A percentile compares a stretch with the other conserved stretches of the same genome.
Evolutionary conservation across 805 yeast species (phyloP).

Genomic region (Zygosaccharomyces pseudorouxii): DNA sequence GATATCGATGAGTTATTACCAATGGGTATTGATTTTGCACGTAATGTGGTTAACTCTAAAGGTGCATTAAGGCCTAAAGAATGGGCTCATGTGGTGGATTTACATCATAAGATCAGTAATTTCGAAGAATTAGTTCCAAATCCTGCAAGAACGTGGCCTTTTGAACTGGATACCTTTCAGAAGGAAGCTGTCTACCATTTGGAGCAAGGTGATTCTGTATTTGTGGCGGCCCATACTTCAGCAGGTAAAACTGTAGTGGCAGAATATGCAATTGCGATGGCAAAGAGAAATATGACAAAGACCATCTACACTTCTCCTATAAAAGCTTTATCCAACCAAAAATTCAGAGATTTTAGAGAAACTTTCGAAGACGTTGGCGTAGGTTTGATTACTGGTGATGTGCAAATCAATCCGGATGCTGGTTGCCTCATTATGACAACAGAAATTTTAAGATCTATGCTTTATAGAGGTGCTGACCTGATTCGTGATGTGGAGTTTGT

Average conservation of each 20-base stretch:
- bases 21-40: conserved; percentile 44
- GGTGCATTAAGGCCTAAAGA: conserved; percentile 42
- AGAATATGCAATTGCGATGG: conserved; percentile 97
- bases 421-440: conserved; percentile 97
- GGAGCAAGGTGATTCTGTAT: conserved; percentile 97
- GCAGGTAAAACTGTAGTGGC: conserved; percentile 99
- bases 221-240: conserved; percentile 97
- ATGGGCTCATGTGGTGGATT: conserved; percentile 95
- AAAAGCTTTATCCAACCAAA: conserved; percentile 85
- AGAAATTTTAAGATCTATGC: conserved; percentile 90
- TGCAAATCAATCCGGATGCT: conserved; percentile 94
- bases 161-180: conserved; percentile 90
- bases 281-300: conserved; percentile 91
- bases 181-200: conserved; percentile 94
- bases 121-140: conserved; percentile 86
- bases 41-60: conserved; percentile 31
- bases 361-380: conserved; percentile 79
- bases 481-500: conserved; percentile 97
- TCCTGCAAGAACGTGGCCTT: conserved; percentile 93
- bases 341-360: conserved; percentile 80
- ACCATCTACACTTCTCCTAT: conserved; percentile 96
- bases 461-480: conserved; percentile 92
- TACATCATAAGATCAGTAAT: conserved; percentile 76
- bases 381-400: conserved; percentile 96
- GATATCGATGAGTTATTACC: conserved; percentile 47